Conservation (phyloP, 2,329 filamentous ascomycete genomes). For the Orbilia brochopaga region DNA sequence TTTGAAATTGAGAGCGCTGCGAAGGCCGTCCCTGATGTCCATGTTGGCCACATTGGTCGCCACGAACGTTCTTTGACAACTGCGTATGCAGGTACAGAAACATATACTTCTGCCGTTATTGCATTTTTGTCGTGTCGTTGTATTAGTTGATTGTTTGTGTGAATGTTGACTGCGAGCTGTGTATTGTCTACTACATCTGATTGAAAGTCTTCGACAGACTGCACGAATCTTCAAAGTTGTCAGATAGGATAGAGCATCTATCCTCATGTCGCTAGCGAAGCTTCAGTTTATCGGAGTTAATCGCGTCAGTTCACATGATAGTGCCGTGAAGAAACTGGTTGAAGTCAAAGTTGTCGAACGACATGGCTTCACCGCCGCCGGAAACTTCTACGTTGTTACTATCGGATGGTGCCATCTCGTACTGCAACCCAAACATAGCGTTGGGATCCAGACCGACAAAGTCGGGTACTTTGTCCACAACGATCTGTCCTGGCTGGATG, state of each 20-base stretch:
- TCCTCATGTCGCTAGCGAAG: no score
- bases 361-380: conserved; percentile 3
- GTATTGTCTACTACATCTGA: conserved; percentile 35
- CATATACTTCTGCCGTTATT: conserved; percentile 22
- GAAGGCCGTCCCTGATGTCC: conserved; percentile 25
- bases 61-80: conserved; percentile 4
- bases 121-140: conserved; percentile 5
- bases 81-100: conserved; percentile 8
- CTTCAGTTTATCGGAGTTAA: conserved; percentile 2
- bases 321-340: conserved; percentile 38
- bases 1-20: conserved; percentile 46
- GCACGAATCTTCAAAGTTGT: conserved; percentile 11
- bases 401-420: conserved; percentile 12
- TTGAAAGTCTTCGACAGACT: conserved; percentile 17
- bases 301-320: conserved; percentile 22
- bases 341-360: conserved; percentile 31
- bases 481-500: conserved; percentile 26
- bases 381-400: conserved; percentile 26
- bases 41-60: conserved; percentile 34
- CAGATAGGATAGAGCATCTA: conserved; percentile 4
- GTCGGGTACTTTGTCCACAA: conserved; percentile 24
- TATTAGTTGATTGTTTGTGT: conserved; percentile 10
- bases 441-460: conserved; percentile 27
- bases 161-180: conserved; percentile 12
- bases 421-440: conserved; percentile 7